These are phyloP conservation scores for Aphanoascus verrucosus DNA, from an alignment of 2,329 filamentous ascomycete genomes.

Conservation along the genomic window DNA sequence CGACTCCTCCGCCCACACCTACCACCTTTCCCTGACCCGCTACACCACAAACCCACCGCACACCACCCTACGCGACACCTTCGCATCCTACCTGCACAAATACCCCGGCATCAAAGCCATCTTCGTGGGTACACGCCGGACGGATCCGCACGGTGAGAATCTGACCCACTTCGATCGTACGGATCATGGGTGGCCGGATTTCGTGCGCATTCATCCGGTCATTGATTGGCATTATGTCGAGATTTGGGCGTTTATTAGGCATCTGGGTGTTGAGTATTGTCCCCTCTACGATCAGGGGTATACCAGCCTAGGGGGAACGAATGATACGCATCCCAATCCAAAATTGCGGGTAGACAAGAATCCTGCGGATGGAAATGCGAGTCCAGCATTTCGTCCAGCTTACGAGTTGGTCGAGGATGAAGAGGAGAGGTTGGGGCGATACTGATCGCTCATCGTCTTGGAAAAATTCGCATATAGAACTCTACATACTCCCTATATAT, in stretches of 20 bases:
- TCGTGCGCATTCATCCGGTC: constrained; percentile 88
- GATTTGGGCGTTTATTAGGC: constrained; percentile 73
- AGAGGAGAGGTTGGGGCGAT: constrained; percentile 67
- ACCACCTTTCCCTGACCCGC: constrained; percentile 64
- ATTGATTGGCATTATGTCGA: constrained; percentile 97
- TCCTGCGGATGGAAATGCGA: constrained; percentile 23
- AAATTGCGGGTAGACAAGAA: constrained; percentile 40
- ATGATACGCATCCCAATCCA: constrained; percentile 84
- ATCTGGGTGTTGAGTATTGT: constrained; percentile 74
- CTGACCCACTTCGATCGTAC: constrained; percentile 78
- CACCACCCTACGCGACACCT: constrained; percentile 61
- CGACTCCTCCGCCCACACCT: constrained; percentile 50
- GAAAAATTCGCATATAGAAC: background rate
- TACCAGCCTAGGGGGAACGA: constrained; percentile 81
- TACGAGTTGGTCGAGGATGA: constrained; percentile 65
- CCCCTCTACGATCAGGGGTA: constrained; percentile 78
- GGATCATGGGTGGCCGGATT: constrained; percentile 78
- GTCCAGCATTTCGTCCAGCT: constrained; percentile 53
- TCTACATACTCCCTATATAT: background rate
- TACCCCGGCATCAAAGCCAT: constrained; percentile 57
- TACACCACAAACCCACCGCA: constrained; percentile 53
- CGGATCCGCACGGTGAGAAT: constrained; percentile 76
- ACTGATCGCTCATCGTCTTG: constrained; percentile 28
- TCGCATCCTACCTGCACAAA: constrained; percentile 58
- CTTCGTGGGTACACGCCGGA: constrained; percentile 77